Evolutionary conservation across 768 basidiomycete species (phyloP), one percentile per base, ranked within the genome.

Genomic region (Pisolithus orientalis): DNA sequence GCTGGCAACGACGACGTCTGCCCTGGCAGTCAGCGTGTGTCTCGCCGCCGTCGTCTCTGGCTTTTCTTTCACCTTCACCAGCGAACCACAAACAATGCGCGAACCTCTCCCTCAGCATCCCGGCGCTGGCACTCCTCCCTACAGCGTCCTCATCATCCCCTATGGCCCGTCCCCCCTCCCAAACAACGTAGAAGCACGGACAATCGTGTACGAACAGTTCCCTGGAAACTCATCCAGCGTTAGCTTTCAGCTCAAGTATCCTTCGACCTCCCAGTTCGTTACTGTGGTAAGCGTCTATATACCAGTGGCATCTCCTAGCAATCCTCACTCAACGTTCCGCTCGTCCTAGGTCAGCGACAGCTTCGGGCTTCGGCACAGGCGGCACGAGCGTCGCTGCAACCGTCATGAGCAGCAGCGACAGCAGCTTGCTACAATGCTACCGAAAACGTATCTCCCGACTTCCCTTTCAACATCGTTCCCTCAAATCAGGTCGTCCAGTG

Each of bases 341-440:
- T 21, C 21, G 21, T 34, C 39, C 17, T 55, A 84, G 84, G 73
- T 85, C 57, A 82, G 80, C 61, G 84, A 85, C 57, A 66, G 63
- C 43, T n/a, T 70, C 72, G 1, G 78, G 77, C 1, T 89, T 89
- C 61, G 88, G 83, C 6, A 72, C 81, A 0, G 89, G 89, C 6
- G 89, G 89, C 4, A 88, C 89, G 1, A 89, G 84, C 52, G 80
- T 80, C 3, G 78, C 80, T 2, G 82, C 80, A 1, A 74, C 71
- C 54, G 86, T 90, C 28, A 63, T 65, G 27, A 44, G 60, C 9
- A 83, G 79, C 1, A 67, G 66, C 42, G 79, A 85, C 61, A 55
- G 73, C 10, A 77, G 75, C 50, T n/a, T 91, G 89, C 66, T 89
- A 81, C 59, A 71, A 86, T 54, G 27, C 79, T 7, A 72, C 68